Evolutionary conservation across 2,329 filamentous ascomycete genomes (phyloP).

Genomic region (Claviceps arundinis): DNA sequence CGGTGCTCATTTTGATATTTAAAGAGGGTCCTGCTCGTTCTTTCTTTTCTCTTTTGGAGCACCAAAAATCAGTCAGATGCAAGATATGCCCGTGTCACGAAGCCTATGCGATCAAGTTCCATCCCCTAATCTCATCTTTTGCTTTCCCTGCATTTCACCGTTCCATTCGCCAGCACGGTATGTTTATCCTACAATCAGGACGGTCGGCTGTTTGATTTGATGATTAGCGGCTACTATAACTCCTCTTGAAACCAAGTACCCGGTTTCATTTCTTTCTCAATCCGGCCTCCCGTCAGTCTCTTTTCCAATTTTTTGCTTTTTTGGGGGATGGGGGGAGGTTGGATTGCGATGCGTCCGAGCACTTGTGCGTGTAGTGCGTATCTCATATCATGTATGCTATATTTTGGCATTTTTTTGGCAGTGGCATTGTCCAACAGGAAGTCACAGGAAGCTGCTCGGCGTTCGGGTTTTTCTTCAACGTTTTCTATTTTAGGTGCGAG

Average conservation of each 20-base stretch:
- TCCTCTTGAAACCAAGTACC: background rate
- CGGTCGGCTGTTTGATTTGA: background rate
- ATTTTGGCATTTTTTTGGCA: slow-evolving; percentile 13
- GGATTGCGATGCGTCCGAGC: background rate
- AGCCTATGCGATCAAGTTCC: background rate
- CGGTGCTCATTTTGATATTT: slow-evolving; percentile 50
- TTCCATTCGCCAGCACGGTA: slow-evolving; percentile 3
- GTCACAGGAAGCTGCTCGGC: slow-evolving; percentile 14
- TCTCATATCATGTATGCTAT: slow-evolving; percentile 6
- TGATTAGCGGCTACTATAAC: background rate
- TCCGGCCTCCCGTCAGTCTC: background rate
- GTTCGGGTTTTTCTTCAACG: slow-evolving; percentile 9
- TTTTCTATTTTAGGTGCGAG: background rate
- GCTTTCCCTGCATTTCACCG: background rate
- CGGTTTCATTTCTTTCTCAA: background rate
- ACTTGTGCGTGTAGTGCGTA: background rate
- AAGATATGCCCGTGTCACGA: background rate
- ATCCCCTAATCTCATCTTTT: background rate
- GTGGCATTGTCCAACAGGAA: slow-evolving; percentile 12
- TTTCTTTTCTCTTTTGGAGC: background rate
- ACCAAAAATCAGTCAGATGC: background rate
- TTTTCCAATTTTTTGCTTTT: background rate
- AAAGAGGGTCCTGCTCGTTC: slow-evolving; percentile 14
- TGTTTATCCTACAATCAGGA: slow-evolving; percentile 3
- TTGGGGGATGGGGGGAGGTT: no score